Base-by-base conservation (phyloP, 1,139 yeast species). In the Candida tropicalis region DNA sequence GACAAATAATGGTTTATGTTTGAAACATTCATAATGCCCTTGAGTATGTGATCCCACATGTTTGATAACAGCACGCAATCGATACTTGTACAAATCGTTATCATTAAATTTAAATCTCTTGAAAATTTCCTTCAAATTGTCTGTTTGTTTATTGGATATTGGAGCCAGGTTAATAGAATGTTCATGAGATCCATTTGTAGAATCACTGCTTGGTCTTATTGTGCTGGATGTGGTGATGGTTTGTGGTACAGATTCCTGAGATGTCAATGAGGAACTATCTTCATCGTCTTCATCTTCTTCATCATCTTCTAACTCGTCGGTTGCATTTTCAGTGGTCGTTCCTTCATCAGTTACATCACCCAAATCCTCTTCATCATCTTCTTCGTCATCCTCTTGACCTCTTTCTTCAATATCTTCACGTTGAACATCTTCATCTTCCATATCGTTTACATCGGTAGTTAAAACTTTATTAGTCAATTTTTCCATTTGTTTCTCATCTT, bases 11-110 rank as follows among this genome's bases (percentile, higher is more conserved):
- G 93, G 91, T 56, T 87, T 87, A 38, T 76, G 77, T 51, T 82
- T 81, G 59, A 80, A 87, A 53, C 93, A 84, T 56, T 87, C 95
- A 57, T 87, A 93, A 59, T 93, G 99, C 0, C 98, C 99, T 38
- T 84, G 81, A 15, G 85, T 77, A 62, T 93, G 98, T 0, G 95
- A 82, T 0, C 98, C 99, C 41, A 83, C 81, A 59, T 93, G 99
- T 48, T 89, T 76, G 18, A 93, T 82, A 52, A 89, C 70, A 1
- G 97, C 87, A 50, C 76, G 77, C 29, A 93, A 70, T 47, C 70
- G 70, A 60, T 88, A 90, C 36, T 66, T 74, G 52, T 75, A 76
- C 20, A 62, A 55, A 46, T 73, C 76, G 48, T 70, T 70, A 3
- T 72, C 77, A 52, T 64, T 69, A 56, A 73, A 73, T 46, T 71